Conservation (phyloP, 2,329 filamentous ascomycete species). For the Aureobasidium musti region DNA sequence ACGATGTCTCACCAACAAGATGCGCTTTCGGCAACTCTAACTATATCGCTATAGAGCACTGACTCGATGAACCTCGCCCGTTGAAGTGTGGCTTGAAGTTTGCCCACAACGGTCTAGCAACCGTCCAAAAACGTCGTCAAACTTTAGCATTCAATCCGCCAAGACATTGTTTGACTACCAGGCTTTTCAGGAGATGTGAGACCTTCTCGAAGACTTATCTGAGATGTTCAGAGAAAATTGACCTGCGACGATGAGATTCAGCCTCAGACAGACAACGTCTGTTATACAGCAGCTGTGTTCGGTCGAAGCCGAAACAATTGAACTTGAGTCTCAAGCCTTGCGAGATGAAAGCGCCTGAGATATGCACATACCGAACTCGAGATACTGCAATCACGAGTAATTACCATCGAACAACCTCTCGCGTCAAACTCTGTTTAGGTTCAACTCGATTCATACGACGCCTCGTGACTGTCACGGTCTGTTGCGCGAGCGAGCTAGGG, state of each 20-base stretch:
- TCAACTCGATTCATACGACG: conserved; percentile 1
- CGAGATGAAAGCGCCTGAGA: background rate
- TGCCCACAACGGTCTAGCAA: conserved; percentile 14
- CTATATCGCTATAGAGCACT: conserved; percentile 9
- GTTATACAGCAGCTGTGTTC: conserved; percentile 4
- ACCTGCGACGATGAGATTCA: background rate
- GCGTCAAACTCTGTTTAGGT: background rate
- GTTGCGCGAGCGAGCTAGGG: conserved; percentile 1
- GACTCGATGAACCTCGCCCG: conserved; percentile 3
- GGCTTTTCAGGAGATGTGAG: background rate
- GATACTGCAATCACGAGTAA: background rate
- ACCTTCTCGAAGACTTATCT: conserved; percentile 18
- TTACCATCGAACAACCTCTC: background rate
- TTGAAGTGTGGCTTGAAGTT: conserved; percentile 6
- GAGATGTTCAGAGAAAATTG: background rate
- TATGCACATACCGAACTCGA: background rate
- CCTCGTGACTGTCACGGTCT: conserved; percentile 8
- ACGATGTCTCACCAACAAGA: conserved; percentile 18
- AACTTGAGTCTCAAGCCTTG: conserved; percentile 8
- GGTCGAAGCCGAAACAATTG: conserved; percentile 13
- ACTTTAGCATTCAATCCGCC: conserved; percentile 5
- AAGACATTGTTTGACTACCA: conserved; percentile 5
- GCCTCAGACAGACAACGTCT: background rate
- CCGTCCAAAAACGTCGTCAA: conserved; percentile 19
- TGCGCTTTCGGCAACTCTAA: conserved; percentile 11